A percentile compares a stretch with the other conserved stretches of the same genome.
These are phyloP conservation scores for Melampsora americana DNA, from an alignment of 1,284 basidiomycete species.

Conservation along the genomic window DNA sequence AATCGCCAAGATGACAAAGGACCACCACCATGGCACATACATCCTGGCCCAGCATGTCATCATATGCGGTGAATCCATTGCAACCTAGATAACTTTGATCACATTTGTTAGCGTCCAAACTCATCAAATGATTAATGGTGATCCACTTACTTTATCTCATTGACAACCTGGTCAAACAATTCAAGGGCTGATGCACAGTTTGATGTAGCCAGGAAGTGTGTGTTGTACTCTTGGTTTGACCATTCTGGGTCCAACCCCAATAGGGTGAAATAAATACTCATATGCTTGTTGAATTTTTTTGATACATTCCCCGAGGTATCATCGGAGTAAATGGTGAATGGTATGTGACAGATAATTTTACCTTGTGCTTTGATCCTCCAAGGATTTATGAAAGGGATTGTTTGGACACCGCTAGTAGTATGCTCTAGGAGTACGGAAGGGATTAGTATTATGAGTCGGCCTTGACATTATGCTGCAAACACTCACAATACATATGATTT, in stretches of 20 bases:
- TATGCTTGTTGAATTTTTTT: not conserved
- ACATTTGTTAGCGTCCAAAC: no score
- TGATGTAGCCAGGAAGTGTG: not conserved
- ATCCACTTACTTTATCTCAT: constrained; percentile 5
- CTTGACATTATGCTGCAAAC: no score
- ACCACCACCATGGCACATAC: not conserved
- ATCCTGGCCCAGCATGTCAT: not conserved
- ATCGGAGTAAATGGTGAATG: constrained; percentile 2
- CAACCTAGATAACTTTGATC: not conserved
- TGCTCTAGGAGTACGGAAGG: not conserved
- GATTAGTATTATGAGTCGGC: no score
- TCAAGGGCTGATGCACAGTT: not conserved
- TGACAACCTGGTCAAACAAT: not conserved
- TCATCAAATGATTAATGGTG: not conserved
- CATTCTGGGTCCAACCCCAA: not conserved
- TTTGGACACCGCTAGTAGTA: not conserved
- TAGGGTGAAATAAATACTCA: no score
- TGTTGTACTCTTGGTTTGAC: constrained; percentile 17
- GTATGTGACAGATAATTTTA: constrained; percentile 1
- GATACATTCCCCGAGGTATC: constrained; percentile 12
- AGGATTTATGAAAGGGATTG: constrained; percentile 13
- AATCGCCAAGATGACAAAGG: not conserved
- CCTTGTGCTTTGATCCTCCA: constrained; percentile 3
- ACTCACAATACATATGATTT: not conserved
- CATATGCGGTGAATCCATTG: constrained; percentile 1